A percentile compares a stretch with the other conserved stretches of the same genome.
Conservation (phyloP, 345 rosid genomes). For the Cardiospermum halicacabum region DNA sequence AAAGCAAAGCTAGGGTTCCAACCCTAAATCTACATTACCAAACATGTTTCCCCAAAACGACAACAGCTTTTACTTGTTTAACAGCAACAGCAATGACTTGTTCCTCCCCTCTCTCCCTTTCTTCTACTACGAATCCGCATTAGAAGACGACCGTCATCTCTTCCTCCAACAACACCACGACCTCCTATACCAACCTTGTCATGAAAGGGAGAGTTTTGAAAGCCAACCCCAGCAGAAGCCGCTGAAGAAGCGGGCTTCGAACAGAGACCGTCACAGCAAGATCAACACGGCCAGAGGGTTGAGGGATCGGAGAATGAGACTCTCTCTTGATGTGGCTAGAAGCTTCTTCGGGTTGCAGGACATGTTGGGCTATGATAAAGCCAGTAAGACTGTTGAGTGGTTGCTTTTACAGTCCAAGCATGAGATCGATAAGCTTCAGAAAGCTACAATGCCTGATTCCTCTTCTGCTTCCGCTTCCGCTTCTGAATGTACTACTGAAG, state of each 20-base stretch:
- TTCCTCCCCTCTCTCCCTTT: slow-evolving; percentile 49
- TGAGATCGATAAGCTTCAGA: slow-evolving; percentile 47
- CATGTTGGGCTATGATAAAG: slow-evolving; percentile 71
- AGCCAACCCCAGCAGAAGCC: slow-evolving; percentile 6
- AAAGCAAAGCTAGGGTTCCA: slow-evolving; percentile 7
- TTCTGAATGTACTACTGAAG: slow-evolving; percentile 39
- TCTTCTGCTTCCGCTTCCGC: slow-evolving; percentile 35
- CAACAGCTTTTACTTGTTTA: slow-evolving; percentile 16
- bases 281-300: slow-evolving; percentile 74
- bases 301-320: slow-evolving; percentile 80
- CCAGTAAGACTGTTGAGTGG: slow-evolving; percentile 87
- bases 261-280: slow-evolving; percentile 85
- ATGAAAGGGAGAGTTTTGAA: slow-evolving; percentile 28
- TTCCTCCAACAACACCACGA: slow-evolving; percentile 30
- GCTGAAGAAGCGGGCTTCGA: slow-evolving; percentile 36
- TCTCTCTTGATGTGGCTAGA: slow-evolving; percentile 69
- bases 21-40: too few relatives aligned
- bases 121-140: slow-evolving; percentile 27
- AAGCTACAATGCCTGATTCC: too few relatives aligned
- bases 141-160: slow-evolving; percentile 22
- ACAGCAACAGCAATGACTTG: slow-evolving; percentile 33
- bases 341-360: slow-evolving; percentile 79
- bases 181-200: slow-evolving; percentile 18
- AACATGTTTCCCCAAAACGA: slow-evolving; percentile 38
- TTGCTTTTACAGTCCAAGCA: slow-evolving; percentile 52